Evolutionary conservation across 1,284 basidiomycete genomes (phyloP), one percentile per base, ranked within the genome.

Genomic region (Malassezia nana): DNA sequence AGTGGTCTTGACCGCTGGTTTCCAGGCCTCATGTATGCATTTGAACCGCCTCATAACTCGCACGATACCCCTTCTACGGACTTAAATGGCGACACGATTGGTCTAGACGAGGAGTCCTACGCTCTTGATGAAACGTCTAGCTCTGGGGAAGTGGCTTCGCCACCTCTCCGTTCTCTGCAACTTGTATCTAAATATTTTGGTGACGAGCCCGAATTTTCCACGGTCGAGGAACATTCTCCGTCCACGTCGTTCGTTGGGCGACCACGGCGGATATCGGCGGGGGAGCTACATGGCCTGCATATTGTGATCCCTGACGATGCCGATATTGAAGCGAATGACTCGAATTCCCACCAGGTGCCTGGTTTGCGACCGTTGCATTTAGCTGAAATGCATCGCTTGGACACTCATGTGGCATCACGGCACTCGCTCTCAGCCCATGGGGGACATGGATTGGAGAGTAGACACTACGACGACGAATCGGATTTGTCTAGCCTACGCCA

Each of bases 111-210:
- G 10, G 43, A 45, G 10, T 45, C 43, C 15, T 26, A n/a, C 26
- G 25, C 9, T 20, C 8, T 20, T 29, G 25, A 29, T 32, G 29
- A 26, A 16, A 3, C 18, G 3, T 7, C 28, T n/a, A 22, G 18
- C 18, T 6, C 18, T 5, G 43, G n/a, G 10, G 29, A 45, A 16
- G 16, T 20, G n/a, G n/a, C 15, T 6, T 33, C 35, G 22, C 49
- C 49, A 20, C 31, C 33, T 1, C 38, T 54, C 7, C 52, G 52
- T 1, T 47, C 52, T 1, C 20, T 54, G 26, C 31, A 40, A 13
- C 52, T 54, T 22, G 52, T 54, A 16, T 48, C 46, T 8, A 43
- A 49, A 13, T 40, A 53, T 35, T 52, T 52, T 43, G 48, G 48
- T 16, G 40, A 49, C 16, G 47, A 42, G 18, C 3, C 25, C n/a